These are phyloP conservation scores for Extremus antarcticus DNA, from an alignment of 495 filamentous ascomycete species.

Conservation along the genomic window DNA sequence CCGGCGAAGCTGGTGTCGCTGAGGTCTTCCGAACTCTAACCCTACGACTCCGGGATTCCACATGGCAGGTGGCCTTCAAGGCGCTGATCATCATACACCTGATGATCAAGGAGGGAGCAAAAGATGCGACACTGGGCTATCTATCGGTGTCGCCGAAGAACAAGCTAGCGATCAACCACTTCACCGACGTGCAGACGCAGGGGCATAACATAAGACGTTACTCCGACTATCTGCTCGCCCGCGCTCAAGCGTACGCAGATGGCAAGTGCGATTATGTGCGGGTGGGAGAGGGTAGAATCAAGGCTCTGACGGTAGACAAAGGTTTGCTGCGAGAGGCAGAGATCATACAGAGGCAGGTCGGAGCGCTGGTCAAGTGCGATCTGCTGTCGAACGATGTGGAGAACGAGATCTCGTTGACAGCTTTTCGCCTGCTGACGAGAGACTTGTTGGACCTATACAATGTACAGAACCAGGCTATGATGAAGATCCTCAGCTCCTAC, in stretches of 20 bases:
- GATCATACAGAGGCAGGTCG: constrained; percentile 79
- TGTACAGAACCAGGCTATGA: constrained; percentile 93
- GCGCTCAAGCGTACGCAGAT: constrained; percentile 70
- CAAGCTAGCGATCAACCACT: constrained; percentile 75
- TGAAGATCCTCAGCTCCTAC: constrained; percentile 97
- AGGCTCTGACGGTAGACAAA: constrained; percentile 82
- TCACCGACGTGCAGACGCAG: constrained; percentile 94
- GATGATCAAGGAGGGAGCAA: constrained; percentile 93
- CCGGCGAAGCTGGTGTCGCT: constrained; percentile 87
- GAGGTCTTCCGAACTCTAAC: constrained; percentile 92
- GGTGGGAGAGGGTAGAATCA: constrained; percentile 67
- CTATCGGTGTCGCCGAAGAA: constrained; percentile 66
- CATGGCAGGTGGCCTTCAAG: constrained; percentile 98
- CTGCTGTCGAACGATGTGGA: constrained; percentile 80
- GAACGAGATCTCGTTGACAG: constrained; percentile 93
- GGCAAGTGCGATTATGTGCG: constrained; percentile 86
- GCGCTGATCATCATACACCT: constrained; percentile 87
- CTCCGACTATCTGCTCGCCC: constrained; percentile 70
- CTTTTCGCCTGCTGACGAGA: constrained; percentile 85
- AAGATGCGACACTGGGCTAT: constrained; percentile 76
- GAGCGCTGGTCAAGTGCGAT: constrained; percentile 77
- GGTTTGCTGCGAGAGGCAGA: constrained; percentile 89
- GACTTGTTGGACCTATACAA: constrained; percentile 87
- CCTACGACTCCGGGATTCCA: constrained; percentile 78
- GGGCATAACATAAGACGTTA: constrained; percentile 92